These are phyloP conservation scores for Crotalaria pallida DNA, from an alignment of 306 rosid species.

Conservation along the genomic window DNA sequence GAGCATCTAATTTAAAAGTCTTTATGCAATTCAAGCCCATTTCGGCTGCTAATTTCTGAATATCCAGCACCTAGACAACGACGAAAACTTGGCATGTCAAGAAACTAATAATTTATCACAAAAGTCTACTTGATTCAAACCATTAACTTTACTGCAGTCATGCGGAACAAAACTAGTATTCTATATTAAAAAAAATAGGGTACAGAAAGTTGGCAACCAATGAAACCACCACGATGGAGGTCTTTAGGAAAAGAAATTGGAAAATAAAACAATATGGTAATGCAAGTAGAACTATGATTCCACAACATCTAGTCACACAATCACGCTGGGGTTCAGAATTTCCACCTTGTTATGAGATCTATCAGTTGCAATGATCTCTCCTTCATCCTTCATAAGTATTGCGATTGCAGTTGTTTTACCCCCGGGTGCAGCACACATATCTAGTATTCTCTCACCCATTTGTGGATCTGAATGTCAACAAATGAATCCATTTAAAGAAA, in stretches of 20 bases:
- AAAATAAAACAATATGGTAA: not conserved
- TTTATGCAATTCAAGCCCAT: conserved; percentile 82
- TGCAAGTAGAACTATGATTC: conserved; percentile 10
- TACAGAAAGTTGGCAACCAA: not conserved
- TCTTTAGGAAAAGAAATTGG: not conserved
- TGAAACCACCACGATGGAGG: not conserved
- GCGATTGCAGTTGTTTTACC: conserved; percentile 98
- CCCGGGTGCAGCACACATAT: conserved; percentile 99
- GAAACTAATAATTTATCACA: conserved; percentile 2
- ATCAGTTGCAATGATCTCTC: conserved; percentile 86
- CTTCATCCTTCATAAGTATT: conserved; percentile 85
- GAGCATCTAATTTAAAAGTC: conserved; percentile 75
- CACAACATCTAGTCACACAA: conserved; percentile 1
- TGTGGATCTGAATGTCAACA: conserved; percentile 65
- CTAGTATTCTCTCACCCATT: conserved; percentile 78
- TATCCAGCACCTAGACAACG: conserved; percentile 62
- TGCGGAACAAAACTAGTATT: not conserved
- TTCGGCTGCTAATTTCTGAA: conserved; percentile 86
- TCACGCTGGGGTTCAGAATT: conserved; percentile 18
- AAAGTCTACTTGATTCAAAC: not conserved
- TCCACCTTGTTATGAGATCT: conserved; percentile 95
- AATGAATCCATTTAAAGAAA: conserved; percentile 2
- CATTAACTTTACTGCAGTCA: not conserved
- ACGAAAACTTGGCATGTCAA: conserved; percentile 5
- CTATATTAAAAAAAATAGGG: not conserved